Evolutionary conservation across 768 basidiomycete species (phyloP), one percentile per base, ranked within the genome.

Genomic region (Mycena indigotica): DNA sequence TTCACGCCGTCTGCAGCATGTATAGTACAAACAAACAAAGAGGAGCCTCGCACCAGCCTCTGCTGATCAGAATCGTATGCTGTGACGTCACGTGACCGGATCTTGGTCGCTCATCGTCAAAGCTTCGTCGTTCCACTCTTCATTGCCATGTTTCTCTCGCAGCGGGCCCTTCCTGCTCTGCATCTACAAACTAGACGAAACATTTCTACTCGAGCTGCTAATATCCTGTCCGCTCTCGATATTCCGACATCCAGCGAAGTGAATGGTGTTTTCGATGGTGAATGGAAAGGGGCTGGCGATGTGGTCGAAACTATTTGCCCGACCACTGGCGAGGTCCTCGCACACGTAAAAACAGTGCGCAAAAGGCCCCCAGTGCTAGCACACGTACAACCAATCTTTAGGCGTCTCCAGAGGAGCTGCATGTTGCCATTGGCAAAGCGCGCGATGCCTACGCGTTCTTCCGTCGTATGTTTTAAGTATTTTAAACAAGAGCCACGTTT

Each of bases 261-360:
- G 16, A 72, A 79, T 12, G 92, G 93, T 2, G 89, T 94, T 17
- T 95, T 91, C 66, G 88, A 94, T 66, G 92, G 92, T 30, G 73
- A 80, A 64, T 95, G 93, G 93, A 76, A 79, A 55, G 93, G 92
- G 21, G 80, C 82, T 19, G 93, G 93, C 2, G 87, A 88, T 52
- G 55, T 90, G 4, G 66, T 90, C 17, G 75, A 82, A 63, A 91
- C 89, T 51, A 67, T 83, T 17, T 96, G 94, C 70, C 94, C 94
- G 15, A 84, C 92, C 8, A 96, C 94, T 16, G 93, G 93, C 2
- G 93, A 96, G 68, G 75, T 86, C 16, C 75, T 98, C 32, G 95
- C 88, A 32, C 80, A 80, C 54, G 84, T 96, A 45, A 82, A 77
- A 53, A 84, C 87, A 29, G 93, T 87, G 64, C 65, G 84, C 74